These are phyloP conservation scores for Strobilomyces echinocephalus DNA, from an alignment of 768 basidiomycete genomes.

Conservation along the genomic window DNA sequence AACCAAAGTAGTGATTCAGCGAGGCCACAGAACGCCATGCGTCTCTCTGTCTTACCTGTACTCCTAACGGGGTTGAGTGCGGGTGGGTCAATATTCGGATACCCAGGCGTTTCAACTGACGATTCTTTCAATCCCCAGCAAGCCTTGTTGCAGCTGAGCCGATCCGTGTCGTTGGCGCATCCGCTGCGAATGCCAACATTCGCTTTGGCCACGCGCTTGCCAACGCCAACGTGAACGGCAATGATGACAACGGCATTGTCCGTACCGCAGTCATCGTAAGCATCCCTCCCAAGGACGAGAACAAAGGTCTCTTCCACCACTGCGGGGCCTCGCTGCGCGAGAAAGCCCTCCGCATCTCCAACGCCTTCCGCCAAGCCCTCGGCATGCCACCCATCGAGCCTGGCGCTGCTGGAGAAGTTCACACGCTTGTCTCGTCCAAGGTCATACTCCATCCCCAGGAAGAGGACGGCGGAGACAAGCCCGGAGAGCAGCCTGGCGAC, in stretches of 20 bases:
- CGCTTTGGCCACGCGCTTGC: slow-evolving; percentile 38
- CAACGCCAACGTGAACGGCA: slow-evolving; percentile 28
- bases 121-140: slow-evolving; percentile 12
- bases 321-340: slow-evolving; percentile 37
- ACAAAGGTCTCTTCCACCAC: slow-evolving; percentile 19
- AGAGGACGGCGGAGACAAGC: slow-evolving; percentile 11
- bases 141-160: slow-evolving; percentile 46
- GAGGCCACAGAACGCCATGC: slow-evolving; percentile 28
- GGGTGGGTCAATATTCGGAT: slow-evolving; percentile 20
- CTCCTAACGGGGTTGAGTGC: slow-evolving; percentile 35
- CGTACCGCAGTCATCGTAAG: slow-evolving; percentile 10
- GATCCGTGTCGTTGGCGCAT: slow-evolving; percentile 41
- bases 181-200: slow-evolving; percentile 30
- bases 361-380: slow-evolving; percentile 51
- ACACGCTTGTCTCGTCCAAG: slow-evolving; percentile 20
- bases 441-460: slow-evolving; percentile 2
- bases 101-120: neutral
- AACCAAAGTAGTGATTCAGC: neutral
- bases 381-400: slow-evolving; percentile 48
- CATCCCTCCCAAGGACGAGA: slow-evolving; percentile 8
- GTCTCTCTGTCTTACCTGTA: slow-evolving; percentile 33
- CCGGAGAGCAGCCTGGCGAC: slow-evolving; percentile 3
- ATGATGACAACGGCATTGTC: slow-evolving; percentile 22
- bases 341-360: slow-evolving; percentile 50
- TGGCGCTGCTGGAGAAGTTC: slow-evolving; percentile 20